Evolutionary conservation across 1,284 basidiomycete genomes (phyloP), one percentile per base, ranked within the genome.

Genomic region (Trametes pubescens): DNA sequence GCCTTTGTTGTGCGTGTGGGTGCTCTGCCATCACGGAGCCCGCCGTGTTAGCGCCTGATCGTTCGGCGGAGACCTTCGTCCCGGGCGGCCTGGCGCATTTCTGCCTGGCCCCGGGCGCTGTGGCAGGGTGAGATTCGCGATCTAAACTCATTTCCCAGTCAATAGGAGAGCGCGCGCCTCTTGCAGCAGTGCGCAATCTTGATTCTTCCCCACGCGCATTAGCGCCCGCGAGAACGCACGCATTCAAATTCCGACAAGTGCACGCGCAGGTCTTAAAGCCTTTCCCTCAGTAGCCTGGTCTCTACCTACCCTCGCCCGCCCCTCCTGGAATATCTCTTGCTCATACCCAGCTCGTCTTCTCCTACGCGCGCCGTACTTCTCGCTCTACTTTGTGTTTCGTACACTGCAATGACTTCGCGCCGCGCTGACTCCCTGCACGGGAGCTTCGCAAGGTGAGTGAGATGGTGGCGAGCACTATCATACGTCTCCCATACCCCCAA

Each of bases 241-340:
- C 37, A 51, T 61, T 61, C 53, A 56, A 56, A 56, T 37, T 29
- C 60, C 60, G 60, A 40, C 60, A 56, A 56, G 53, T 55, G 59
- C 40, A 52, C 66, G 64, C 64, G 52, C 64, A 35, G 40, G 48
- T 62, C 56, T 56, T 65, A 65, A 60, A 65, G 64, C 53, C 48
- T 64, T 51, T 51, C 29, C 51, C 47, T 6, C 51, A 38, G 55
- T 21, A 18, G 51, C 57, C 59, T 65, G 34, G 32, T 59, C 62
- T 53, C 55, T 46, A 16, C 48, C 40, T 59, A 43, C 49, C 60
- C 10, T 56, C 38, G 54, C 59, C 57, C 55, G 38, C 22, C 51
- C 54, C 55, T 43, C 58, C 54, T 48, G 54, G 57, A 54, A 55
- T 56, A 35, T 34, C 59, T 43, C 38, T 47, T 53, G 22, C 59